A percentile compares a stretch with the other conserved stretches of the same genome.
Conservation (phyloP, 169 alveolate genomes). For the Babesia ovis region DNA sequence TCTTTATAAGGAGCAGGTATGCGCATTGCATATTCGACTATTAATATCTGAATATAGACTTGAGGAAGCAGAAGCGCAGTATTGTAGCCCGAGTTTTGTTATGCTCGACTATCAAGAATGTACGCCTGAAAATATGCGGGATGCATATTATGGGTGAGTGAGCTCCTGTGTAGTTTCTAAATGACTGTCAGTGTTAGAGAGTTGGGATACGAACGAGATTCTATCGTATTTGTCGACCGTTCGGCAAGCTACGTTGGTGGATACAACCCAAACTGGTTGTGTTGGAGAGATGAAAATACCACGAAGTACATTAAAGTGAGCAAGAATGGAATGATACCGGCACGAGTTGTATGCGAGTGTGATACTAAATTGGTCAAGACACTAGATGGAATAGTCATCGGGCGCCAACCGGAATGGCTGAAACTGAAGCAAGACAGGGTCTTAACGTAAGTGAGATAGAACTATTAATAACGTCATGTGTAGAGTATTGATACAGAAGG, state of each 20-base stretch:
- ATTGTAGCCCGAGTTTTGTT: conserved; percentile 6
- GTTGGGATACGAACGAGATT: conserved; percentile 39
- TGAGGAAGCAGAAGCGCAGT: conserved; percentile 12
- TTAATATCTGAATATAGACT: conserved; percentile 7
- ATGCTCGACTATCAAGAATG: conserved; percentile 42
- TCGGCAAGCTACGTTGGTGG: conserved; percentile 65
- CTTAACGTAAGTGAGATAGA: conserved; percentile 14
- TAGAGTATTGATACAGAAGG: conserved; percentile 22
- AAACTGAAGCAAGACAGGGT: conserved; percentile 1
- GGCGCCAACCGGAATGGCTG: neutral
- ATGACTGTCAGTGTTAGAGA: conserved; percentile 3
- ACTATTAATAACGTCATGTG: neutral
- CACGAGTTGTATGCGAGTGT: conserved; percentile 24
- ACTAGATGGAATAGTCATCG: conserved; percentile 6
- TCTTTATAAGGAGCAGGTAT: conserved; percentile 53
- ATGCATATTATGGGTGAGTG: conserved; percentile 42
- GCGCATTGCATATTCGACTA: neutral
- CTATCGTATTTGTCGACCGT: conserved; percentile 52
- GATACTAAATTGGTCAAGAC: conserved; percentile 3
- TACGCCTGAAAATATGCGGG: conserved; percentile 29
- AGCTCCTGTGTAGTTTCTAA: neutral
- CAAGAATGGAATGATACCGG: conserved; percentile 1
- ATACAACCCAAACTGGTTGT: conserved; percentile 66
- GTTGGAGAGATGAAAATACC: conserved; percentile 52
- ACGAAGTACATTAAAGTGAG: conserved; percentile 6